A percentile compares a stretch with the other conserved stretches of the same genome.
Conservation (phyloP, 129 eudicot genomes). For the Flaveria ramosissima region DNA sequence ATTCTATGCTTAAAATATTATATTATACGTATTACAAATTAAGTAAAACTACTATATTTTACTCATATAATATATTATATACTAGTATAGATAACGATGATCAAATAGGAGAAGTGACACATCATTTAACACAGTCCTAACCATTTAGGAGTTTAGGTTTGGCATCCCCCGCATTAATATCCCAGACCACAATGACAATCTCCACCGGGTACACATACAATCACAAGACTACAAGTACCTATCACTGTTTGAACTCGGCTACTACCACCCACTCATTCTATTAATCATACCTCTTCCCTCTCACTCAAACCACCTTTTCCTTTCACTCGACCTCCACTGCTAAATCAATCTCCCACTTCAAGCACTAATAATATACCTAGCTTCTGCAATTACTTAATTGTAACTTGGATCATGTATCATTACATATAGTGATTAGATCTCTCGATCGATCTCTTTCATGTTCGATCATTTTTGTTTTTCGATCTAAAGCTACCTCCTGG, state of each 20-base stretch:
- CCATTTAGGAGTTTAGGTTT: too few relatives aligned
- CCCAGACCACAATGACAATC: not conserved
- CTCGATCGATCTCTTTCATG: not conserved
- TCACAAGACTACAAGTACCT: not conserved
- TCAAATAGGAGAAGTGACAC: too few relatives aligned
- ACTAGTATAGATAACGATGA: too few relatives aligned
- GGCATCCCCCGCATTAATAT: not conserved
- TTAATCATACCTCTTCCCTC: conserved; percentile 38
- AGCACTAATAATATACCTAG: not conserved
- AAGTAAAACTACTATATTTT: too few relatives aligned
- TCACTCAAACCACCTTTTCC: conserved; percentile 26
- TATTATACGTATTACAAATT: too few relatives aligned
- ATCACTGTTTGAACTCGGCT: conserved; percentile 14
- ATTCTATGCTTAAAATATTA: too few relatives aligned
- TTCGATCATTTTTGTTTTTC: not conserved
- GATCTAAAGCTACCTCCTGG: not conserved
- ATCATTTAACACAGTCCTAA: too few relatives aligned
- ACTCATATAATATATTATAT: too few relatives aligned
- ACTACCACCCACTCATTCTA: conserved; percentile 63
- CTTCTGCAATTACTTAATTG: not conserved
- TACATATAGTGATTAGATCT: not conserved
- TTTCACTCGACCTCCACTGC: not conserved
- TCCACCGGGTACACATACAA: not conserved
- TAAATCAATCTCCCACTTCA: not conserved
- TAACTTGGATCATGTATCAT: not conserved